Base-by-base conservation (phyloP, 73 alveolate genomes). In the Paramecium sonneborni region DNA sequence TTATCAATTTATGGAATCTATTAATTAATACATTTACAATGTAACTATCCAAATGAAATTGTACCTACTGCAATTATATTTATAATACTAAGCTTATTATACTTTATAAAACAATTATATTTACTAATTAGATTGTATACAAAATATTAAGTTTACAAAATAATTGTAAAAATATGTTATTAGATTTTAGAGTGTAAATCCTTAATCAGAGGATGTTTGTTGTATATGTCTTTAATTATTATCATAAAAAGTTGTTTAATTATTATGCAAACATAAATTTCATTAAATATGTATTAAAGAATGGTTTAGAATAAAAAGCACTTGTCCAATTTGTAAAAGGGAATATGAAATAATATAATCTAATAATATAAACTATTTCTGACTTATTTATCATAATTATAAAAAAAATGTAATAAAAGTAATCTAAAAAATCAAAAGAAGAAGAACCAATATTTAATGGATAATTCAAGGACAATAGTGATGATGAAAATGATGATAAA, bases 401-500 rank as follows among this genome's bases (percentile, higher is more conserved):
- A 46, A 46, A 46, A 4, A 15, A 57, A 57, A 57, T 57, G 76
- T 57, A 20, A 57, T 28, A 57, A 57, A 21, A 57, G 76, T 14
- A 69, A 69, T 12, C 57, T 14, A 30, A 30, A 32, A 69, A 69
- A 69, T 69, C 24, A 8, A 76, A 76, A 18, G 44, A 39, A 39
- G 35, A 12, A 76, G 88, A 76, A 76, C 88, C 88, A 7, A 8
- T 38, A 14, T 76, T 76, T 30, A 76, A 76, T 41, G 88, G 88
- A 5, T 56, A 37, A 14, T 76, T 37, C 14, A 37, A 76, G 8
- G 69, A 37, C n/a, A 24, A 76, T 38, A 34, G 38, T 21, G 62
- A 37, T 74, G 46, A 69, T 8, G 32, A 30, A 30, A 37, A 30
- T 8, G 24, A 26, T 38, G 70, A 56, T 20, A 76, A 76, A 41